phyloP scores from a whole-genome alignment of 2,329 filamentous ascomycete genomes.

The Fusarium zealandicum region DNA sequence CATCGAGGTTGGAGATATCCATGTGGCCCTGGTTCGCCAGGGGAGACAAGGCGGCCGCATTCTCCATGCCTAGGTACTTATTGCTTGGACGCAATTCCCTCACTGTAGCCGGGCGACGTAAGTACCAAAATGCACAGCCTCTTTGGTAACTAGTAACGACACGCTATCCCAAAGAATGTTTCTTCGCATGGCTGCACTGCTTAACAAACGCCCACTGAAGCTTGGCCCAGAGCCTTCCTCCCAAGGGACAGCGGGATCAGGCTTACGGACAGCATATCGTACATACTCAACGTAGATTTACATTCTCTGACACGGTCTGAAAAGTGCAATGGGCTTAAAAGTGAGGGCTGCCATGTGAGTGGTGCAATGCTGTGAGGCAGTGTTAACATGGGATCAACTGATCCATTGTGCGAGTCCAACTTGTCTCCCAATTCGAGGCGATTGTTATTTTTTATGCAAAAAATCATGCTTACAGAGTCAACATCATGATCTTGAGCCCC shows the following conservation, averaged over 20 bases:
- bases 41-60: constrained; percentile 1
- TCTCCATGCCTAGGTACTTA: too few relatives aligned
- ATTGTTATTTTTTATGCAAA: too few relatives aligned
- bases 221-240: too few relatives aligned
- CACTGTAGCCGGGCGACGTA: constrained; percentile 1
- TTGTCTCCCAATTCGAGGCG: not conserved
- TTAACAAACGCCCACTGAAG: too few relatives aligned
- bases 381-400: not conserved
- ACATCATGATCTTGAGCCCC: too few relatives aligned
- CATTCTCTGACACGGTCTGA: too few relatives aligned
- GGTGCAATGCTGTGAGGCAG: not conserved
- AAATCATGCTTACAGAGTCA: too few relatives aligned
- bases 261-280: not conserved
- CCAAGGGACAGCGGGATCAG: not conserved
- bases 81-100: not conserved
- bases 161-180: too few relatives aligned
- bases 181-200: too few relatives aligned
- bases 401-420: not conserved
- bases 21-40: constrained; percentile 4
- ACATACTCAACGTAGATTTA: not conserved
- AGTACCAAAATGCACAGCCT: constrained; percentile 4
- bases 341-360: not conserved
- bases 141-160: not conserved
- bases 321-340: not conserved
- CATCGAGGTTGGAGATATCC: not conserved